Base-by-base conservation (phyloP, 768 basidiomycete genomes). In the Tylopilus rubrobrunneus region DNA sequence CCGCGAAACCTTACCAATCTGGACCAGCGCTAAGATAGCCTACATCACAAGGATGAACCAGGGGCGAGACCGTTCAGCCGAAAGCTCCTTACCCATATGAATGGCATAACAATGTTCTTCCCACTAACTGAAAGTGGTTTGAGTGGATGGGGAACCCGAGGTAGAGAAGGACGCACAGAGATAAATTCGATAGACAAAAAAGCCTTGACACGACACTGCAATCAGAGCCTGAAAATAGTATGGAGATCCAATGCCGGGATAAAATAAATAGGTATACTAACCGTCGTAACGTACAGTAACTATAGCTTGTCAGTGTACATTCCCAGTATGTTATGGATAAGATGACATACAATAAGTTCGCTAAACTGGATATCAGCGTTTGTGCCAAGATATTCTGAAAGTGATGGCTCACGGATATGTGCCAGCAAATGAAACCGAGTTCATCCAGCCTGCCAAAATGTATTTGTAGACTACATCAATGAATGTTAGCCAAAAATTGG, bases 121-220 rank as follows among this genome's bases (percentile, higher is more conserved):
- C 44, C 36, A 1, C 44, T 52, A 27, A 62, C 61, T 62, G 15
- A 5, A 25, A 7, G 3, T 2, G 7, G 1, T 0, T 2, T 62
- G 23, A 48, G 28, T 31, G 25, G 25, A 25, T 25, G 3, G 2
- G 3, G 5, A 25, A 25, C 5, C 25, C 25, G 25, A 17, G 43
- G 37, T 33, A 19, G 19, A 27, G 12, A 28, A 8, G 29, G 12
- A 58, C 60, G 17, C 33, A 61, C 60, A 53, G n/a, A 31, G 0
- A 3, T 62, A 61, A 36, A 61, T 45, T 43, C 60, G 56, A 28
- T 58, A 23, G 12, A 62, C 40, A 27, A 61, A 54, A 34, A 41
- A 61, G 0, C 56, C 56, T 27, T 62, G 60, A 0, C 52, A 40
- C 21, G 28, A 27, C 2, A 41, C 19, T 3, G 61, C 4, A n/a